phyloP scores from a whole-genome alignment of 1,284 basidiomycete genomes.

The Cutaneotrichosporon sp. region DNA sequence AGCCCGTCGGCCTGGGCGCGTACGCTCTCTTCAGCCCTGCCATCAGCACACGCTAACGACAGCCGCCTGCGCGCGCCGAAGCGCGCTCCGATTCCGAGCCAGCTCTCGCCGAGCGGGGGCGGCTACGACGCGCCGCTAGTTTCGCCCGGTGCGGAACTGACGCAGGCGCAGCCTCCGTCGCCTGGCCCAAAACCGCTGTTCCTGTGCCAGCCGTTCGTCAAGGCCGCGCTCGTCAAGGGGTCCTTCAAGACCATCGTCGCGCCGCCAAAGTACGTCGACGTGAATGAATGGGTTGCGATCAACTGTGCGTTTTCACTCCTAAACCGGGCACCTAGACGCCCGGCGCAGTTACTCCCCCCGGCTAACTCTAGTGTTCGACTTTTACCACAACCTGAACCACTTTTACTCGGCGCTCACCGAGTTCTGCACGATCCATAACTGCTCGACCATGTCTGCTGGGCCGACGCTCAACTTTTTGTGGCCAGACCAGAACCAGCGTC shows the following conservation, averaged over 20 bases:
- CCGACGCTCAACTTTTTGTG: constrained; percentile 92
- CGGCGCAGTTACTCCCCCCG: no score
- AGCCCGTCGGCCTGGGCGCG: no score
- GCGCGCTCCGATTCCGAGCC: constrained; percentile 32
- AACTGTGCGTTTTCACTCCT: no score
- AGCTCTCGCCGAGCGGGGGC: constrained; percentile 20
- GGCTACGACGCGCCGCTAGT: constrained; percentile 38
- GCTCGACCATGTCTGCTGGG: constrained; percentile 92
- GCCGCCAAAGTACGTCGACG: constrained; percentile 92
- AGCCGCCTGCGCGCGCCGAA: constrained; percentile 47
- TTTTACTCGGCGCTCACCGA: constrained; percentile 95
- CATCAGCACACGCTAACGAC: constrained; percentile 2
- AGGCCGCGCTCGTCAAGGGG: constrained; percentile 93
- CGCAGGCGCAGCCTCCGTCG: constrained; percentile 13
- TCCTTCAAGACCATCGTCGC: constrained; percentile 98
- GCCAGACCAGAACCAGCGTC: constrained; percentile 93
- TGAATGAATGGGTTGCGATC: constrained; percentile 98
- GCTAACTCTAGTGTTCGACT: constrained; percentile 69
- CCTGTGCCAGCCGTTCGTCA: constrained; percentile 91
- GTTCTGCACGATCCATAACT: constrained; percentile 83
- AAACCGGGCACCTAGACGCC: no score
- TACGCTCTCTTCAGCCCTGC: no score
- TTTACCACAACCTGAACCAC: constrained; percentile 93
- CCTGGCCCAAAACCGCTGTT: constrained; percentile 59
- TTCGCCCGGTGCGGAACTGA: constrained; percentile 34